phyloP scores from a whole-genome alignment of 2,329 filamentous ascomycete species.

The Fusarium metavorans region DNA sequence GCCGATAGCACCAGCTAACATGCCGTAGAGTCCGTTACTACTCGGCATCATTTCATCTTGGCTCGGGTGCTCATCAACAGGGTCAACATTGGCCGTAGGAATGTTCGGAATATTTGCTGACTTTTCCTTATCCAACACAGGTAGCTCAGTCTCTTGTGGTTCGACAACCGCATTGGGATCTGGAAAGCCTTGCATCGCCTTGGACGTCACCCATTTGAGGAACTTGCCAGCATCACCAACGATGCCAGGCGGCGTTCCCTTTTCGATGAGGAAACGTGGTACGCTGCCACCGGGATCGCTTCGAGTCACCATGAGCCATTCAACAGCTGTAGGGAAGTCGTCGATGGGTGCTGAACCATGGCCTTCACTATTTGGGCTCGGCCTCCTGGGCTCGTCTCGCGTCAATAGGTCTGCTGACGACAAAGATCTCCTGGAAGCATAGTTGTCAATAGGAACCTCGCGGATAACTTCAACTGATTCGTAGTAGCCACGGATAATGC shows the following conservation, averaged over 20 bases:
- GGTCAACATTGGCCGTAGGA: slow-evolving; percentile 50
- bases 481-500: slow-evolving; percentile 86
- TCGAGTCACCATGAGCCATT: slow-evolving; percentile 94
- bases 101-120: slow-evolving; percentile 14
- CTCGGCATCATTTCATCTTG: slow-evolving; percentile 51
- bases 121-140: slow-evolving; percentile 5
- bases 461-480: slow-evolving; percentile 93
- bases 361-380: slow-evolving; percentile 26
- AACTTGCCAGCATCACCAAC: slow-evolving; percentile 84
- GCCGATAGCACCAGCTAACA: slow-evolving; percentile 65
- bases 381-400: slow-evolving; percentile 44
- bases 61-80: slow-evolving; percentile 24
- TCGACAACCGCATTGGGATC: slow-evolving; percentile 27
- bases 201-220: slow-evolving; percentile 74
- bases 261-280: slow-evolving; percentile 90
- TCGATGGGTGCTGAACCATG: slow-evolving; percentile 34
- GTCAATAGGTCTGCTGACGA: slow-evolving; percentile 48
- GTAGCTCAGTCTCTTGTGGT: slow-evolving; percentile 8
- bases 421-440: slow-evolving; percentile 48
- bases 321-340: slow-evolving; percentile 64
- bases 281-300: slow-evolving; percentile 91
- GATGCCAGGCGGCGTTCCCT: slow-evolving; percentile 85
- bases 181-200: slow-evolving; percentile 52
- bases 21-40: slow-evolving; percentile 65
- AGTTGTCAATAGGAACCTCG: slow-evolving; percentile 74